Evolutionary conservation across 2,329 filamentous ascomycete genomes (phyloP), one percentile per base, ranked within the genome.

Genomic region (Didymellaceae sp.): DNA sequence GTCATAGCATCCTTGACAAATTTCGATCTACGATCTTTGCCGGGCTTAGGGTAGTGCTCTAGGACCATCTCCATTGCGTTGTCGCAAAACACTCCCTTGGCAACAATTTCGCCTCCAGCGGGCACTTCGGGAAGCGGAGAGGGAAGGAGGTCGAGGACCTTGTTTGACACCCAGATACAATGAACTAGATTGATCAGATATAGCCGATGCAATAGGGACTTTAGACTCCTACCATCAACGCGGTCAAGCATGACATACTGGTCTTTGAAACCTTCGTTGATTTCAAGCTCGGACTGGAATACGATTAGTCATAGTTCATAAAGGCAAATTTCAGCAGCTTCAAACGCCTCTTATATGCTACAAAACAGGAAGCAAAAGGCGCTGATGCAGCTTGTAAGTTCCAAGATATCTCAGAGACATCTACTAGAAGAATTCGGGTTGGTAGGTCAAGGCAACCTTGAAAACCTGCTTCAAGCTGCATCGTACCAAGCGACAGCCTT

Each of bases 1-100:
- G 62, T 65, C 82, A 89, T 87, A 10, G 86, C 86, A 5, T 80
- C 80, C 39, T 77, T 78, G 47, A 89, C 70, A 53, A 82, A 85
- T 18, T 67, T 70, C 5, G 77, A 75, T 62, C 84, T 86, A 57
- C 77, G 78, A n/a, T 76, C 75, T 5, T 68, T 70, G 34, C 75
- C 75, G 0, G 85, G 83, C 49, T 80, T 79, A 1, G 86, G 85
- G 75, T 84, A 86, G 14, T 82, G 60, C 2, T 76, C 71, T 48
- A 78, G 75, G 26, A 88, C 78, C 41, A 86, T 68, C 33, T 86
- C 83, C 81, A 89, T 88, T 18, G 86, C 86, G 63, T 89, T 89
- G 68, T 90, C 86, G 64, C 87, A 90, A 59, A 89, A 89, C 8
- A 89, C 86, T 32, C 87, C 86, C 61, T 80, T 77, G 0, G 84